Evolutionary conservation across 108 stramenopile species (phyloP).

Genomic region (Pinguiococcus pyrenoidosus): DNA sequence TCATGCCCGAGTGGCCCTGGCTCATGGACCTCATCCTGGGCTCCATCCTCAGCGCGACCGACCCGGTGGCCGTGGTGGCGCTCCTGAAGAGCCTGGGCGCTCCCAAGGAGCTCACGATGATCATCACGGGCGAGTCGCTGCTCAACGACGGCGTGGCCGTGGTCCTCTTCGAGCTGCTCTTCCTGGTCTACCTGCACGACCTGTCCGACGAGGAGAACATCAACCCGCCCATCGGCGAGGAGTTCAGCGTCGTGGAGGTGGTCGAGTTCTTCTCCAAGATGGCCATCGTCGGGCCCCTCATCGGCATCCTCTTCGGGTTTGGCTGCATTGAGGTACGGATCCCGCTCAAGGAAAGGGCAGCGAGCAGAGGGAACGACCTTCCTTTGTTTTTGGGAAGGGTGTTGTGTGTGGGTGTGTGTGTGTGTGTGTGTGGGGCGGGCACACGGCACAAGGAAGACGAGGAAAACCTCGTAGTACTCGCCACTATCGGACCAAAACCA

Average conservation of each 20-base stretch:
- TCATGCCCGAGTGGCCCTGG: constrained; percentile 27
- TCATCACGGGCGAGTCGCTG: constrained; percentile 45
- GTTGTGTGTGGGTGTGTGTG: too few relatives aligned
- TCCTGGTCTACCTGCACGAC: constrained; percentile 1
- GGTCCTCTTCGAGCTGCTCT: constrained; percentile 38
- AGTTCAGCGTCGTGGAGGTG: constrained; percentile 1
- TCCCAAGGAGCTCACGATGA: constrained; percentile 24
- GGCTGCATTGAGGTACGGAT: too few relatives aligned
- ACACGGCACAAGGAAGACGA: too few relatives aligned
- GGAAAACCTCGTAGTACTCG: too few relatives aligned
- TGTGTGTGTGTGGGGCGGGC: too few relatives aligned
- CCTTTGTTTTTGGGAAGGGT: too few relatives aligned
- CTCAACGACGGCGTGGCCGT: constrained; percentile 47
- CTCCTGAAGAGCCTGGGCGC: constrained; percentile 37
- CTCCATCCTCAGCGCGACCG: constrained; percentile 10
- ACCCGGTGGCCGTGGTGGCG: constrained; percentile 26
- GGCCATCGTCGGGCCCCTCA: constrained; percentile 11
- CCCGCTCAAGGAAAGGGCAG: too few relatives aligned
- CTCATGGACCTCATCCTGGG: constrained; percentile 30
- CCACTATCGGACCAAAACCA: too few relatives aligned
- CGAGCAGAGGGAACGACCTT: too few relatives aligned
- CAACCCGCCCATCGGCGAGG: too few relatives aligned
- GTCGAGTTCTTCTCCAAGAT: constrained; percentile 9
- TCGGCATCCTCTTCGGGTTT: too few relatives aligned
- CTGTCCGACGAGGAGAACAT: too few relatives aligned